Percentiles rank a stretch among this genome's conserved stretches.
Evolutionary conservation across 164 flowering plant genomes (phyloP).

Genomic region (Vitis rupestris): DNA sequence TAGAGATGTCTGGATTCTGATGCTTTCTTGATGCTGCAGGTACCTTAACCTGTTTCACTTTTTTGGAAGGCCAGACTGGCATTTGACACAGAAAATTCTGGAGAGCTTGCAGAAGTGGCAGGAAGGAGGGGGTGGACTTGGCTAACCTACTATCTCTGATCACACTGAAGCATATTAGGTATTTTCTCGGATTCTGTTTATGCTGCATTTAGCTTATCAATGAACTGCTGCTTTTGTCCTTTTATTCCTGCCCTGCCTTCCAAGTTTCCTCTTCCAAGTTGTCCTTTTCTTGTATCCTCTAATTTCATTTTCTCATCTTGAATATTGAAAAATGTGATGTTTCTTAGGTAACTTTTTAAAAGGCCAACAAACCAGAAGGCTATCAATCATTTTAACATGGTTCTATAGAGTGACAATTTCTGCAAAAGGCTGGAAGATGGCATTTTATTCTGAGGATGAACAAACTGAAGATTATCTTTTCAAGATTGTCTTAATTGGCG

Average conservation of each 20-base stretch:
- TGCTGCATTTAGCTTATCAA: constrained; percentile 3
- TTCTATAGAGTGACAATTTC: constrained; percentile 12
- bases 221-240: not conserved
- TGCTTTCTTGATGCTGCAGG: constrained; percentile 14
- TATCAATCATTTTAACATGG: constrained; percentile 13
- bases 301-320: constrained; percentile 9
- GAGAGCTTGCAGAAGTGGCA: constrained; percentile 10
- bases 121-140: not conserved
- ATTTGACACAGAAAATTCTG: not conserved
- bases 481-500: constrained; percentile 68
- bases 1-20: constrained; percentile 5
- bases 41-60: not conserved
- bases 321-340: not conserved
- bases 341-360: constrained; percentile 7
- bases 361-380: constrained; percentile 3
- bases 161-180: constrained; percentile 5
- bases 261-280: constrained; percentile 18
- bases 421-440: constrained; percentile 32
- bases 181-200: constrained; percentile 5
- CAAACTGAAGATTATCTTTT: constrained; percentile 66
- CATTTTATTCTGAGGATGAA: constrained; percentile 43
- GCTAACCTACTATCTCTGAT: not conserved
- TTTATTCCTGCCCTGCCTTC: constrained; percentile 20
- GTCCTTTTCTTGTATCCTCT: constrained; percentile 8
- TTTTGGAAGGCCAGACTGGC: constrained; percentile 2